Conservation (phyloP, 148 eudicot species). For the Silene conica region DNA sequence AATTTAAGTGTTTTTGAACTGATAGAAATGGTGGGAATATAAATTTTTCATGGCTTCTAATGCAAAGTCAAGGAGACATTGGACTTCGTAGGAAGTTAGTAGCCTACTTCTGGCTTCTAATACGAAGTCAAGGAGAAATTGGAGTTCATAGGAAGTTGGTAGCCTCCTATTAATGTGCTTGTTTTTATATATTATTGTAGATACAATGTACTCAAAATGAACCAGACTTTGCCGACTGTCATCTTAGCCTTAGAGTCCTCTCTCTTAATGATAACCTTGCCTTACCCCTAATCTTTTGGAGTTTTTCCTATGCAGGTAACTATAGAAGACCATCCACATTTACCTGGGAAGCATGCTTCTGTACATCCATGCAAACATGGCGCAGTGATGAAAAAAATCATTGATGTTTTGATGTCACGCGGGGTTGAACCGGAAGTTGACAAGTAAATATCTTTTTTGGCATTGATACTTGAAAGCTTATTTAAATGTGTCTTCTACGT, state of each 20-base stretch:
- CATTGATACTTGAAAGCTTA: not conserved
- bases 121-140: too few species aligned
- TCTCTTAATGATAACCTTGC: not conserved
- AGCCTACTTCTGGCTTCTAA: too few species aligned
- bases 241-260: not conserved
- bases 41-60: not conserved
- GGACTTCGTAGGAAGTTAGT: not conserved
- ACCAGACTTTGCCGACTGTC: not conserved
- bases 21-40: not conserved
- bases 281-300: not conserved
- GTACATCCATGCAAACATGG: conserved; percentile 98
- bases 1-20: not conserved
- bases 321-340: conserved; percentile 97
- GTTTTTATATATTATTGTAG: not conserved
- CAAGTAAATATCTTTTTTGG: conserved; percentile 49
- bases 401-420: conserved; percentile 88
- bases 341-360: conserved; percentile 98
- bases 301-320: conserved; percentile 52
- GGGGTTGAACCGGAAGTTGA: conserved; percentile 99
- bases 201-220: not conserved
- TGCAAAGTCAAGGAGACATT: not conserved
- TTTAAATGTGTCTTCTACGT: not conserved
- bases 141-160: not conserved
- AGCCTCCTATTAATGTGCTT: not conserved
- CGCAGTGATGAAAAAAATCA: conserved; percentile 98